Conservation (phyloP, 176 grass and related monocot species). For the Oryza glaberrima region DNA sequence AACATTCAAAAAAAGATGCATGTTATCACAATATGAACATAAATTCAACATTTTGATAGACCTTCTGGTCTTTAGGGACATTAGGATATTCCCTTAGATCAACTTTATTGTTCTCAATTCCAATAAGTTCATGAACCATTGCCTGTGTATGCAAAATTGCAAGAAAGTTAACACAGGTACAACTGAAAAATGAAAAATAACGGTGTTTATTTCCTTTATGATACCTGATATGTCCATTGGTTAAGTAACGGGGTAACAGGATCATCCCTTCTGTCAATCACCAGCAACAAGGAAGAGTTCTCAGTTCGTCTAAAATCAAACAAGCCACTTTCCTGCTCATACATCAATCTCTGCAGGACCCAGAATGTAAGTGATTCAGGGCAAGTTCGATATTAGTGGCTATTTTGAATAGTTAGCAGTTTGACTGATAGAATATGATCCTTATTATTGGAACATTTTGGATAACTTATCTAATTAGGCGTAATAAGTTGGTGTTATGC, state of each 20-base stretch:
- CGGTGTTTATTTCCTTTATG: background rate
- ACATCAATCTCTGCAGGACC: constrained; percentile 90
- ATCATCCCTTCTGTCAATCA: constrained; percentile 96
- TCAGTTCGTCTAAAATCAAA: constrained; percentile 96
- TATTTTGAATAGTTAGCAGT: constrained; percentile 17
- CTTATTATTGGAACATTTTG: background rate
- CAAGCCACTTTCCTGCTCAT: constrained; percentile 95
- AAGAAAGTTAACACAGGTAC: constrained; percentile 18
- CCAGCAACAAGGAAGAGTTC: constrained; percentile 83
- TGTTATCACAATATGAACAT: constrained; percentile 18
- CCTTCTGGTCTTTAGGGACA: constrained; percentile 94
- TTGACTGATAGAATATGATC: background rate
- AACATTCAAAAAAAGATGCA: constrained; percentile 34
- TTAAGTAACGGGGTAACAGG: constrained; percentile 94
- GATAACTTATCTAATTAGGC: background rate
- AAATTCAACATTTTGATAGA: constrained; percentile 45
- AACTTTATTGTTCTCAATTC: constrained; percentile 94
- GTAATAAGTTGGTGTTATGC: background rate
- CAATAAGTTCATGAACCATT: constrained; percentile 97
- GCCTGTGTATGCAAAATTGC: constrained; percentile 54
- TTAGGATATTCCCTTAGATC: constrained; percentile 72
- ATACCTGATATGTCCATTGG: constrained; percentile 99
- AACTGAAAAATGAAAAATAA: constrained; percentile 22
- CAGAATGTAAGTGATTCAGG: constrained; percentile 37
- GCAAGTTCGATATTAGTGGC: background rate